phyloP scores from a whole-genome alignment of 2,329 filamentous ascomycete species.

The Colletotrichum scovillei region DNA sequence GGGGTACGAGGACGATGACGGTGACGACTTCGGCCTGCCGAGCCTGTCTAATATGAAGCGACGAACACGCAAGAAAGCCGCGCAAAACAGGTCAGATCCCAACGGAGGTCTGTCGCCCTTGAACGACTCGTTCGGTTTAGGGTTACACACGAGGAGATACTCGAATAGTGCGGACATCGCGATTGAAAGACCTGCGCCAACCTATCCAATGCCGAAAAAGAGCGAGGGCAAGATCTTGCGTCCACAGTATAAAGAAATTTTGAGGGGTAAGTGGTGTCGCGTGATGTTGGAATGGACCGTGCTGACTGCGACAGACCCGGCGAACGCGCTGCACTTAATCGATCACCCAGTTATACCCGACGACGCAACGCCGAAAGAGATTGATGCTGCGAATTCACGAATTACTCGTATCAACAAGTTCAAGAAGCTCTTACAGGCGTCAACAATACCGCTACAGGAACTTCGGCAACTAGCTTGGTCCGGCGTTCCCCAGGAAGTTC shows the following conservation, averaged over 20 bases:
- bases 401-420: slow-evolving; percentile 98
- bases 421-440: slow-evolving; percentile 93
- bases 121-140: slow-evolving; percentile 49
- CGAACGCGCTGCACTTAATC: slow-evolving; percentile 94
- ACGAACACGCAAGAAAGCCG: slow-evolving; percentile 67
- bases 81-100: slow-evolving; percentile 49
- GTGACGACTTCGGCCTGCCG: slow-evolving; percentile 94
- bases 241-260: slow-evolving; percentile 97
- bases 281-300: not conserved
- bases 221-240: slow-evolving; percentile 94
- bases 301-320: slow-evolving; percentile 69
- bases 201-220: slow-evolving; percentile 90
- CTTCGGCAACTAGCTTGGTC: slow-evolving; percentile 92
- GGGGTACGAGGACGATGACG: slow-evolving; percentile 85
- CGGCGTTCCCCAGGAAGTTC: slow-evolving; percentile 92
- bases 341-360: slow-evolving; percentile 81
- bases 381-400: slow-evolving; percentile 85
- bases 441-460: slow-evolving; percentile 86
- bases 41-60: slow-evolving; percentile 92
- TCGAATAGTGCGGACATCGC: slow-evolving; percentile 95
- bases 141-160: slow-evolving; percentile 64
- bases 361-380: slow-evolving; percentile 83
- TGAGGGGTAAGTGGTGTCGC: slow-evolving; percentile 66
- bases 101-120: slow-evolving; percentile 48
- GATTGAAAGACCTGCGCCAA: slow-evolving; percentile 83